A percentile compares a stretch with the other conserved stretches of the same genome.
phyloP scores from a whole-genome alignment of 2,329 filamentous ascomycete genomes.

The Aspergillus transmontanensis region DNA sequence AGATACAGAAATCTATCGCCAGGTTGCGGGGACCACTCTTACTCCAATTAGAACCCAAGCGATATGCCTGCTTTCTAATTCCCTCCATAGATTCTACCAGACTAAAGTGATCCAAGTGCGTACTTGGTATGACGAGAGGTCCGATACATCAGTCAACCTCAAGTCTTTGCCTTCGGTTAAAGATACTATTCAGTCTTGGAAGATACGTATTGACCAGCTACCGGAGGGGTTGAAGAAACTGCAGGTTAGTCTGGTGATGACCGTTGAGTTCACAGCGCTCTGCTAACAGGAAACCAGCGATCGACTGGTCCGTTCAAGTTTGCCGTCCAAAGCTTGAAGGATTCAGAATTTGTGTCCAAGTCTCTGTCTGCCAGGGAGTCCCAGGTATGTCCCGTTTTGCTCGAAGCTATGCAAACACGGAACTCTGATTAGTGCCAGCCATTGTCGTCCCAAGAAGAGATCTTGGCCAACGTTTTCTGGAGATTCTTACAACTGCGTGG shows the following conservation, averaged over 20 bases:
- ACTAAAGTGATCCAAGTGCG: constrained; percentile 75
- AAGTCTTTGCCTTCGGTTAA: constrained; percentile 56
- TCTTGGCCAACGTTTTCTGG: constrained; percentile 77
- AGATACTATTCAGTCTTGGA: constrained; percentile 67
- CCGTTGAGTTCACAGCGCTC: background rate
- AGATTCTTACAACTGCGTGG: constrained; percentile 86
- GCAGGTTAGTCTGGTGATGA: constrained; percentile 23
- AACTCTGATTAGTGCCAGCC: constrained; percentile 33
- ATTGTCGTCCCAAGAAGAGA: constrained; percentile 68
- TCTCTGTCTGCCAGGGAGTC: constrained; percentile 63
- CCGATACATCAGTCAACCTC: constrained; percentile 67
- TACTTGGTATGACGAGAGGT: constrained; percentile 80
- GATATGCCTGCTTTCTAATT: constrained; percentile 75
- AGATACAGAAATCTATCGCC: constrained; percentile 76
- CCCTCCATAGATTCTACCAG: constrained; percentile 80
- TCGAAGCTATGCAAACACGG: background rate
- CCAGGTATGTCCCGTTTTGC: constrained; percentile 30
- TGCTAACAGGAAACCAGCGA: constrained; percentile 19
- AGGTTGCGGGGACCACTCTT: constrained; percentile 73
- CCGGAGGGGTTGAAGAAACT: constrained; percentile 45
- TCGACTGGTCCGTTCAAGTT: constrained; percentile 38
- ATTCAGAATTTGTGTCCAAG: constrained; percentile 68
- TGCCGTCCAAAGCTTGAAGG: constrained; percentile 66
- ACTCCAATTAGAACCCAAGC: constrained; percentile 74
- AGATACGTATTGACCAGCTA: constrained; percentile 62